Evolutionary conservation across 2,329 filamentous ascomycete species (phyloP).

Genomic region (Tolypocladium amazonense): DNA sequence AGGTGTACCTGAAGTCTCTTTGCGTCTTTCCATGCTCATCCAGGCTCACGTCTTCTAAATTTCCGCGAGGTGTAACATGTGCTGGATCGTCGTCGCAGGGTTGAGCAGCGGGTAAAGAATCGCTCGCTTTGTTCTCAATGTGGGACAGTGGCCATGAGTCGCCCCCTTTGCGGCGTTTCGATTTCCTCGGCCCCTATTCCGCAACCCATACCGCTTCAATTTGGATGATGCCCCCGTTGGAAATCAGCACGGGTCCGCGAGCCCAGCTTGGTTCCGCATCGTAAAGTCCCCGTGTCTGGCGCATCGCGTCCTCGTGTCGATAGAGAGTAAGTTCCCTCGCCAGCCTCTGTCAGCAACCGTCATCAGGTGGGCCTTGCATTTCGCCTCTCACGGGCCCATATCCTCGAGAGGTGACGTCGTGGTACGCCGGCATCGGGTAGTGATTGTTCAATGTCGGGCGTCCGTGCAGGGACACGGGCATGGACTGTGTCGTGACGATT

Average conservation of each 20-base stretch:
- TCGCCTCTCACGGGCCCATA: slow-evolving; percentile 5
- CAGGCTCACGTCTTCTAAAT: not conserved
- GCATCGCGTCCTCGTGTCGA: not conserved
- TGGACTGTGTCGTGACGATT: slow-evolving; percentile 8
- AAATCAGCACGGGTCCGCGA: not conserved
- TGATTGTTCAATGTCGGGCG: slow-evolving; percentile 13
- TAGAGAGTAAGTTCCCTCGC: not conserved
- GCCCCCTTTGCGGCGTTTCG: not conserved
- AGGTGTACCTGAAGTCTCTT: not conserved
- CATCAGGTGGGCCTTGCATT: not conserved
- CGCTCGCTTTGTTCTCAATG: not conserved
- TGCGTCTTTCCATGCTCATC: not conserved
- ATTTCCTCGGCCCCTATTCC: not conserved
- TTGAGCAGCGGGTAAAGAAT: not conserved
- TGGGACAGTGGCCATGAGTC: not conserved
- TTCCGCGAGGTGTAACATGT: not conserved
- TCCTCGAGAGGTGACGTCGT: slow-evolving; percentile 8
- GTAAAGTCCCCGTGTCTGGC: not conserved
- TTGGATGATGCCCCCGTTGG: not conserved
- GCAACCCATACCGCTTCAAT: not conserved
- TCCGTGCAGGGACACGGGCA: slow-evolving; percentile 9
- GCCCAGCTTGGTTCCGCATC: not conserved
- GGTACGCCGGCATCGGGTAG: slow-evolving; percentile 13
- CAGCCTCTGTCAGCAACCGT: slow-evolving; percentile 11
- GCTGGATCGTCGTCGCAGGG: not conserved